These are phyloP conservation scores for Ceratocystis cubensis DNA, from an alignment of 2,329 filamentous ascomycete species.

Conservation along the genomic window DNA sequence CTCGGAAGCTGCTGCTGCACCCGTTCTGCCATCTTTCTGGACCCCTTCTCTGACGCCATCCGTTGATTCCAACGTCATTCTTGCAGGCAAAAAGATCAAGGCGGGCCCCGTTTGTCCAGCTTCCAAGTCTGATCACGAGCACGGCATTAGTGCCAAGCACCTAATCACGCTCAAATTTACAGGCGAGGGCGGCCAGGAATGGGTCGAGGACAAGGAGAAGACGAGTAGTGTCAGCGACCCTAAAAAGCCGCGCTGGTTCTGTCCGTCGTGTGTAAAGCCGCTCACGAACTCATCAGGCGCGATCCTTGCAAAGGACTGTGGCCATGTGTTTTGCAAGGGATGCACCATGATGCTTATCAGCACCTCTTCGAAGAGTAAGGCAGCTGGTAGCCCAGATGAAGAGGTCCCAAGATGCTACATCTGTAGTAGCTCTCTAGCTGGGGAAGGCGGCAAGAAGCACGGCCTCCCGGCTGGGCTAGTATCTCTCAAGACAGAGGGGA, in stretches of 20 bases:
- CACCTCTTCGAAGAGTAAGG: constrained; percentile 32
- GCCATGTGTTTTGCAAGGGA: constrained; percentile 67
- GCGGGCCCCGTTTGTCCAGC: constrained; percentile 63
- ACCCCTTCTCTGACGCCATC: constrained; percentile 68
- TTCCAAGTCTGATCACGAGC: constrained; percentile 51
- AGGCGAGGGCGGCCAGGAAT: constrained; percentile 44
- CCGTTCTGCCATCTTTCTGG: constrained; percentile 78
- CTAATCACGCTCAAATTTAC: constrained; percentile 67
- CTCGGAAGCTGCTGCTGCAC: constrained; percentile 57
- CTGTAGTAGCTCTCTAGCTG: constrained; percentile 62
- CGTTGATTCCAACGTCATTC: constrained; percentile 35
- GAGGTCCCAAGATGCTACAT: constrained; percentile 60
- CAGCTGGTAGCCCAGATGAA: constrained; percentile 30
- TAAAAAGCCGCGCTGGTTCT: constrained; percentile 35
- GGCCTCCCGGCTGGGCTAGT: constrained; percentile 54
- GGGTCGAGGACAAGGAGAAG: neutral
- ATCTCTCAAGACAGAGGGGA: constrained; percentile 72
- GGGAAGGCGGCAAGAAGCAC: constrained; percentile 30
- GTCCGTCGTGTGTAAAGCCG: constrained; percentile 73
- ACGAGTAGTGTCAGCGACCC: constrained; percentile 27
- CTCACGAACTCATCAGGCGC: constrained; percentile 74
- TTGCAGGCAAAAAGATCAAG: constrained; percentile 51
- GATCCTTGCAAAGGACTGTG: constrained; percentile 73
- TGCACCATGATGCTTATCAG: constrained; percentile 53
- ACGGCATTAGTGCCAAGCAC: constrained; percentile 64